Evolutionary conservation across 2,329 filamentous ascomycete species (phyloP), one percentile per base, ranked within the genome.

Genomic region (Plectosphaerella sp.): DNA sequence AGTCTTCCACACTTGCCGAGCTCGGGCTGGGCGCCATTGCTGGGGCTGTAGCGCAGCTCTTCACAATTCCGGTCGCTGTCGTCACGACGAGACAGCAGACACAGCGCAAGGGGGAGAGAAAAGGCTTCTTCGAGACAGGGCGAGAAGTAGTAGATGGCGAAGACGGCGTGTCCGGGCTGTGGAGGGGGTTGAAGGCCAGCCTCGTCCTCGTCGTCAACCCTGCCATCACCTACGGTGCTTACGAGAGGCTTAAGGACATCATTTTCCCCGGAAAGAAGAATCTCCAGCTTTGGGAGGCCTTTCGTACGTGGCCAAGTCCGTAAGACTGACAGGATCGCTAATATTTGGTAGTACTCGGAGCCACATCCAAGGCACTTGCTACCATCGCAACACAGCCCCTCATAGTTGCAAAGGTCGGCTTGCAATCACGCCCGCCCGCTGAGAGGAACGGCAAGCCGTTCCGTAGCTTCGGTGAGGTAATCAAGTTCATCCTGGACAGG

Each of bases 21-120:
- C 78, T 99, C 52, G 80, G 85, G 2, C 78, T 99, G 11, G 94
- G 94, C 45, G 94, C 94, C 11, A 73, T 91, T 39, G 89, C 94
- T 2, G 94, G 94, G 50, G 94, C 94, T 15, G 70, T 97, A 49
- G 94, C 94, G 20, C 94, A 99, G 72, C 72, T 97, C 24, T 97
- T 96, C 72, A 99, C 94, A 11, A 97, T 99, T 52, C 94, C 94
- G 1, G 90, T 99, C 14, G 88, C 94, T 2, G 94, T 99, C 15
- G 85, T 99, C 48, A 99, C 94, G 8, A 97, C 94, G 25, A 83
- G 94, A 50, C 94, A 99, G 70, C 94, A 99, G 71, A 99, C 94
- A 18, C 91, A 96, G 66, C 82, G 79, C 52, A 95, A 91, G 70
- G 77, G 74, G 22, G 90, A 97, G 59, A 86, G 88, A 66, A 96